These are phyloP conservation scores for Sodiomyces alkalinus DNA, from an alignment of 2,329 filamentous ascomycete species.

Conservation along the genomic window DNA sequence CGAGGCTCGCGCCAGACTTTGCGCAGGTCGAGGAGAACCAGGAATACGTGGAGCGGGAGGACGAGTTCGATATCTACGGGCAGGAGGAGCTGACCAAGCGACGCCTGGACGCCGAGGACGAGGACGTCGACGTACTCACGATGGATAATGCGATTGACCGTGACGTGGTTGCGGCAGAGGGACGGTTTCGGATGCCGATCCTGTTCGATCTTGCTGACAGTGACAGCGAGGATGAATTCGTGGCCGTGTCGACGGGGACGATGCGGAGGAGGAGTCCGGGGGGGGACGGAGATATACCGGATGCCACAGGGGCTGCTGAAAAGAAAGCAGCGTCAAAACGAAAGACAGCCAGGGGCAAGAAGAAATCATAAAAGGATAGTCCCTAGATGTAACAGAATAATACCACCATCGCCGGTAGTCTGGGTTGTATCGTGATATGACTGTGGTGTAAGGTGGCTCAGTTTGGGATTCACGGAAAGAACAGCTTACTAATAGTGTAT, in stretches of 20 bases:
- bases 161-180: constrained; percentile 25
- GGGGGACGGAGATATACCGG: constrained; percentile 44
- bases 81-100: constrained; percentile 89
- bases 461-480: too few relatives aligned
- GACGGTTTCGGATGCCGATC: constrained; percentile 77
- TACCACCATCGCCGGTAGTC: too few relatives aligned
- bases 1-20: constrained; percentile 90
- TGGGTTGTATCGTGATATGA: too few relatives aligned
- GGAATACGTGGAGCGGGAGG: constrained; percentile 87
- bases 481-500: too few relatives aligned
- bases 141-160: constrained; percentile 45
- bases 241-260: constrained; percentile 57
- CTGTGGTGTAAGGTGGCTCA: too few relatives aligned
- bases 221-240: constrained; percentile 84
- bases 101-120: constrained; percentile 79
- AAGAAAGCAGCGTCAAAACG: constrained; percentile 27
- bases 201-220: constrained; percentile 86
- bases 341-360: constrained; percentile 25
- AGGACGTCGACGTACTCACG: constrained; percentile 80
- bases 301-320: constrained; percentile 34
- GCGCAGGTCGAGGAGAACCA: constrained; percentile 97
- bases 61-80: constrained; percentile 96
- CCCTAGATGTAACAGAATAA: too few relatives aligned
- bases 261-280: constrained; percentile 77
- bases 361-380: too few relatives aligned